Conservation (phyloP, 352 stramenopile species). For the Albugo laibachii region DNA sequence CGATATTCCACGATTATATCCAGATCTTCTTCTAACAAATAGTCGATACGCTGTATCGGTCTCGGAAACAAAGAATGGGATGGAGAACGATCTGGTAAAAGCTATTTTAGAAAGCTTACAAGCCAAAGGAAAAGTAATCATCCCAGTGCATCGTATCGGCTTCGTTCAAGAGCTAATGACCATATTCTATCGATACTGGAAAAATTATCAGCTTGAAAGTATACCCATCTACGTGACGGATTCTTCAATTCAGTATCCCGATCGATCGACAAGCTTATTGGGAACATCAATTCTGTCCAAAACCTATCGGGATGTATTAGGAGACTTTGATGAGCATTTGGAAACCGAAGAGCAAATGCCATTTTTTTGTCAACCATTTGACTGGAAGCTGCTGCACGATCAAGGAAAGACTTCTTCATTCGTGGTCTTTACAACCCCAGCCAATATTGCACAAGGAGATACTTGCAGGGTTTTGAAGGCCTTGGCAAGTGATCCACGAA, state of each 20-base stretch:
- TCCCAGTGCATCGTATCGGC: slow-evolving; percentile 50
- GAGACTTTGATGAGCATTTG: neutral
- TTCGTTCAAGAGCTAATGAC: slow-evolving; percentile 67
- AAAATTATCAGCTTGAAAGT: slow-evolving; percentile 16
- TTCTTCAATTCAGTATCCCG: slow-evolving; percentile 30
- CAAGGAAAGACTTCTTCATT: slow-evolving; percentile 20
- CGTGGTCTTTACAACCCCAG: slow-evolving; percentile 59
- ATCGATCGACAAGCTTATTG: slow-evolving; percentile 33
- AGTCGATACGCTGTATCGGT: slow-evolving; percentile 67
- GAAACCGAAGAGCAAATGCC: no score
- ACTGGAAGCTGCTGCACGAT: slow-evolving; percentile 47
- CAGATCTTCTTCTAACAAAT: slow-evolving; percentile 33
- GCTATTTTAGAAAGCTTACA: slow-evolving; percentile 54
- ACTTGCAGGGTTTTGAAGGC: slow-evolving; percentile 42
- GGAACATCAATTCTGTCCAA: slow-evolving; percentile 30
- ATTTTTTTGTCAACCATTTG: slow-evolving; percentile 18
- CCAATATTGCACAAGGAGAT: slow-evolving; percentile 51
- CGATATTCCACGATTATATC: slow-evolving; percentile 41
- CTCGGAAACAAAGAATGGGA: slow-evolving; percentile 56
- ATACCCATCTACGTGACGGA: slow-evolving; percentile 56
- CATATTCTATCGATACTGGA: slow-evolving; percentile 57
- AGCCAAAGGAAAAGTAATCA: slow-evolving; percentile 66
- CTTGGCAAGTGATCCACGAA: slow-evolving; percentile 43
- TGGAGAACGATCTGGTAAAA: slow-evolving; percentile 66
- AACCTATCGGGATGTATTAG: slow-evolving; percentile 14